Evolutionary conservation across 306 rosid genomes (phyloP), one percentile per base, ranked within the genome.

Genomic region (Begonia fuchsioides): DNA sequence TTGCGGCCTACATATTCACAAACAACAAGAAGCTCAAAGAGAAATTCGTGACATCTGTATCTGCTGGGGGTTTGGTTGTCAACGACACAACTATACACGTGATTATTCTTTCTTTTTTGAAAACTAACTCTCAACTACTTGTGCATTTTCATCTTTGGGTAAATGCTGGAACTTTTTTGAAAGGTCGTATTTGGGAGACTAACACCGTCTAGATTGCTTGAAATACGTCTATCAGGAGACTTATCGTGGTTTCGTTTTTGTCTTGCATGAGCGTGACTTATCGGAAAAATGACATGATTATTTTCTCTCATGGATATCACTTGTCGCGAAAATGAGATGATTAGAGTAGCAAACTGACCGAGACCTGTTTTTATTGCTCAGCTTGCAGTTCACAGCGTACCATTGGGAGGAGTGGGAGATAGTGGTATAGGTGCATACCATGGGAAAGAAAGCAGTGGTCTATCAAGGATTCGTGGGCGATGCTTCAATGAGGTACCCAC

Each of bases 331-430:
- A 26, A 26, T 26, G 35, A 26, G 35, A 26, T 26, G 35, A 26
- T 26, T 26, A 5, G 10, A 55, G 32, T 49, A 44, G 41, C 17
- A 11, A 45, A 45, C 49, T 15, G 18, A 35, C 43, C 35, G 41
- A 15, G 43, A 57, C 17, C 32, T 32, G 17, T 54, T 44, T 62
- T 16, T 38, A 8, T 45, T 56, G 44, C 66, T 73, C 83, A 92
- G 98, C 96, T 86, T 47, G 75, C 94, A 1, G 71, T 74, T 62
- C 59, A 63, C 48, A 59, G 85, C 64, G 60, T 92, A 48, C 98
- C 98, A 14, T 92, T 92, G 66, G 98, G 98, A 39, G 98, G 98
- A 73, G 94, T 92, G 51, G 96, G 94, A 59, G 98, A 92, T 53
- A 92, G 98, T 62, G 98, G 98, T 65, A 59, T 79, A 64, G 98